phyloP scores from a whole-genome alignment of 805 yeast species.

The Candida boidinii region DNA sequence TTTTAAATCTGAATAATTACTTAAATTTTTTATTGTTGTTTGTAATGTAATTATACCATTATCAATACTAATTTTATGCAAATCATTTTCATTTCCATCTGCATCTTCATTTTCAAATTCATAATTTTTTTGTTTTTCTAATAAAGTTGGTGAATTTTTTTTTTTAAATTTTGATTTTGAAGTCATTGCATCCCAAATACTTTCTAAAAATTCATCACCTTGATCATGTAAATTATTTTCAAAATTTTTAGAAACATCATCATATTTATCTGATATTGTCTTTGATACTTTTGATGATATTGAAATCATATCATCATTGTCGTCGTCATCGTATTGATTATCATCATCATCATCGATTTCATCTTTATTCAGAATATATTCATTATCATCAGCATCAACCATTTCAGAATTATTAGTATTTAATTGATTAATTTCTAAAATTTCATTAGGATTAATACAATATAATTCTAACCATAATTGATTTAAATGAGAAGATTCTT shows the following conservation, averaged over 20 bases:
- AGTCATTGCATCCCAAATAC: slow-evolving; percentile 51
- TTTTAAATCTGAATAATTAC: too few relatives aligned
- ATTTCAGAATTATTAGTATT: too few relatives aligned
- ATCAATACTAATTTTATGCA: slow-evolving; percentile 7
- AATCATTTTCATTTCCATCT: slow-evolving; percentile 5
- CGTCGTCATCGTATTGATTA: not conserved
- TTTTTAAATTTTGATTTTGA: slow-evolving; percentile 7
- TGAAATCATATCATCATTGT: not conserved
- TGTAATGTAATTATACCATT: slow-evolving; percentile 2
- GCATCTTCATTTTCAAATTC: too few relatives aligned
- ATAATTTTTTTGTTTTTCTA: too few relatives aligned
- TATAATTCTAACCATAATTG: too few relatives aligned
- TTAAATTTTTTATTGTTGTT: slow-evolving; percentile 1
- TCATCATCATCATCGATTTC: not conserved
- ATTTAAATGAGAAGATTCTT: slow-evolving; percentile 19
- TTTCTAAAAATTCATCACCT: slow-evolving; percentile 57
- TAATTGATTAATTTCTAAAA: slow-evolving; percentile 9
- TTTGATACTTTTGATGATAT: slow-evolving; percentile 18
- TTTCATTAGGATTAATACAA: too few relatives aligned
- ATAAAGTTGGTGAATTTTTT: too few relatives aligned
- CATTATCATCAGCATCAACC: too few relatives aligned
- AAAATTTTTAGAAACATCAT: slow-evolving; percentile 13
- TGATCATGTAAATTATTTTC: slow-evolving; percentile 45
- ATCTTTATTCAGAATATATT: not conserved
- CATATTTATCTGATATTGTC: slow-evolving; percentile 19